Base-by-base conservation (phyloP, 1,284 basidiomycete genomes). In the Ceraceosorus guamensis region DNA sequence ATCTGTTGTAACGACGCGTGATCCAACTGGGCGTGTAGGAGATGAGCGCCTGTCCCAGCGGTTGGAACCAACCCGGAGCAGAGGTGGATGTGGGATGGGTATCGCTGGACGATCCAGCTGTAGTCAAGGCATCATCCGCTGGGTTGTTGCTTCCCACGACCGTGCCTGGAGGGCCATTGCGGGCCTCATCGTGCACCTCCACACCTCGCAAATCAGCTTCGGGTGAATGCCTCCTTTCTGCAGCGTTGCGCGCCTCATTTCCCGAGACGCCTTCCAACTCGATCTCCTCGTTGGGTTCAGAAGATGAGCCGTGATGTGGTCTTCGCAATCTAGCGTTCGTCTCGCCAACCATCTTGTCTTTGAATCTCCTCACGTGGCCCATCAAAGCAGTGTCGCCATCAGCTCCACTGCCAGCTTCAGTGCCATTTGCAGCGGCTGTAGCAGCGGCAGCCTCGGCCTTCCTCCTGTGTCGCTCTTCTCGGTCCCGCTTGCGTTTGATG, bases 21-120 rank as follows among this genome's bases (percentile, higher is more conserved):
- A 73, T 62, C 37, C 70, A 73, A 57, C 61, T 59, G 52, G 69
- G 70, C 53, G 67, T 65, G 50, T 59, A 60, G 10, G 62, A 55
- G 53, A 63, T 60, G 46, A 71, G 56, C 5, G 62, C 60, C n/a
- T 51, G 53, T 13, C 58, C 59, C 13, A 66, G 47, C 24, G 24
- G 24, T 24, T 24, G 24, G 24, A 24, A 24, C 60, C 63, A 66
- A 37, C 67, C 65, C 4, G 56, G 18, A 11, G 13, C 65, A 18
- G 62, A 57, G 3, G 60, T 48, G 8, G 56, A 46, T 5, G 68
- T 69, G 4, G 68, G 66, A 48, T 70, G 63, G 6, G 68, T 65
- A 43, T 68, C 66, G 57, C 60, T 64, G 34, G 33, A 57, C 6
- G 59, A 57, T 1, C n/a, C 48, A 3, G 4, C 57, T 4, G 16